Conservation (phyloP, 176 grass and related monocot species). For the Olyra latifolia region DNA sequence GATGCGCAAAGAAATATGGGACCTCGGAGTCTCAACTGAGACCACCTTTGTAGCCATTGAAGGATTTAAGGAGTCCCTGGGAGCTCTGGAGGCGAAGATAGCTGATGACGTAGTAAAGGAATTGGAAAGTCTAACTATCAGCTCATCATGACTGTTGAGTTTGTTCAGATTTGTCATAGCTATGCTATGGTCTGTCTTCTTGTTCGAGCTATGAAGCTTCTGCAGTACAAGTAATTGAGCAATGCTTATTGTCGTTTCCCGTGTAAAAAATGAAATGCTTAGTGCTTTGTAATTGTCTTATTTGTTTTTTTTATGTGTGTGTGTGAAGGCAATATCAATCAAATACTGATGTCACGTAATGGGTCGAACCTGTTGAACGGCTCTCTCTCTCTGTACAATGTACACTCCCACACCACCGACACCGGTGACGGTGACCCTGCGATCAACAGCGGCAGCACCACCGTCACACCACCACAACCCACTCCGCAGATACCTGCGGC, state of each 20-base stretch:
- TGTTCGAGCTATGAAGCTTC: not conserved
- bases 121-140: conserved; percentile 51
- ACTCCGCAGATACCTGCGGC: no score
- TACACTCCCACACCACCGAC: no score
- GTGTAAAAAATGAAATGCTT: not conserved
- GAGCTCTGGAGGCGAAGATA: conserved; percentile 52
- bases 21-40: conserved; percentile 47
- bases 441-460: no score
- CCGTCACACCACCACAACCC: no score
- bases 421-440: no score
- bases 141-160: not conserved
- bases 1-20: conserved; percentile 52
- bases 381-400: no score
- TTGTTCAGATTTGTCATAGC: not conserved
- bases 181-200: not conserved
- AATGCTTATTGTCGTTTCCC: not conserved
- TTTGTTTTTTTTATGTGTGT: not conserved
- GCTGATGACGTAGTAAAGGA: conserved; percentile 46
- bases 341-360: not conserved
- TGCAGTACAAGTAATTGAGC: not conserved
- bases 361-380: no score
- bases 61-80: conserved; percentile 59
- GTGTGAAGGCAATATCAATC: not conserved
- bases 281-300: not conserved
- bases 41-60: conserved; percentile 45